Conservation (phyloP, 108 stramenopile genomes). For the Nitzschia sp. region DNA sequence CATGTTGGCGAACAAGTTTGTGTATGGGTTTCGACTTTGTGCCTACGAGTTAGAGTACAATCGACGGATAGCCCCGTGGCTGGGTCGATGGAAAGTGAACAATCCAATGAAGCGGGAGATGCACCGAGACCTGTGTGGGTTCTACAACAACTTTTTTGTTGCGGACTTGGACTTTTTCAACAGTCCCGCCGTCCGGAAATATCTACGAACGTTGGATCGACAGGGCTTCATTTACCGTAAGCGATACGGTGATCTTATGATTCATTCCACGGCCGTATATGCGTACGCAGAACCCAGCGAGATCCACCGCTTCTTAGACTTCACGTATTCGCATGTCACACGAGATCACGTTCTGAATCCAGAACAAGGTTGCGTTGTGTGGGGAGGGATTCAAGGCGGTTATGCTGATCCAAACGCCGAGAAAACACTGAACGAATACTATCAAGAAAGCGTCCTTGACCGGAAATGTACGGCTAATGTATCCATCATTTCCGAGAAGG, state of each 20-base stretch:
- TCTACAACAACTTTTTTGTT: slow-evolving; percentile 82
- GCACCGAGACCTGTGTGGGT: slow-evolving; percentile 48
- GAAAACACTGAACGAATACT: slow-evolving; percentile 30
- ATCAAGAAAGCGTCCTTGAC: slow-evolving; percentile 22
- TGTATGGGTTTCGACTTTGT: slow-evolving; percentile 71
- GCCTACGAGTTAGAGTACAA: slow-evolving; percentile 58
- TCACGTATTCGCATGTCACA: slow-evolving; percentile 70
- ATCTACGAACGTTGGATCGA: slow-evolving; percentile 55
- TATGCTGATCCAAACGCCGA: slow-evolving; percentile 41
- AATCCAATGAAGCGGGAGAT: slow-evolving; percentile 32
- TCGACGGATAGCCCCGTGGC: slow-evolving; percentile 41
- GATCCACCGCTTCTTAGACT: slow-evolving; percentile 79
- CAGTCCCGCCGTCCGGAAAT: slow-evolving; percentile 36
- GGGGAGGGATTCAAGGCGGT: slow-evolving; percentile 57
- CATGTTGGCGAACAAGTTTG: slow-evolving; percentile 45
- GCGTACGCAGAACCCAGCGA: slow-evolving; percentile 43
- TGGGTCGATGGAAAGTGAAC: slow-evolving; percentile 21
- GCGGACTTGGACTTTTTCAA: slow-evolving; percentile 61
- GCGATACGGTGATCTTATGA: slow-evolving; percentile 69
- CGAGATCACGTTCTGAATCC: slow-evolving; percentile 23
- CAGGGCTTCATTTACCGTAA: slow-evolving; percentile 64
- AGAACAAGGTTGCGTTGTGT: slow-evolving; percentile 43
- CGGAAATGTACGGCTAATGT: slow-evolving; percentile 9
- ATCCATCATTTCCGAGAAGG: background rate
- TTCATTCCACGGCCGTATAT: slow-evolving; percentile 73